phyloP scores from a whole-genome alignment of 2,329 filamentous ascomycete genomes.

The Fusarium albosuccineum region DNA sequence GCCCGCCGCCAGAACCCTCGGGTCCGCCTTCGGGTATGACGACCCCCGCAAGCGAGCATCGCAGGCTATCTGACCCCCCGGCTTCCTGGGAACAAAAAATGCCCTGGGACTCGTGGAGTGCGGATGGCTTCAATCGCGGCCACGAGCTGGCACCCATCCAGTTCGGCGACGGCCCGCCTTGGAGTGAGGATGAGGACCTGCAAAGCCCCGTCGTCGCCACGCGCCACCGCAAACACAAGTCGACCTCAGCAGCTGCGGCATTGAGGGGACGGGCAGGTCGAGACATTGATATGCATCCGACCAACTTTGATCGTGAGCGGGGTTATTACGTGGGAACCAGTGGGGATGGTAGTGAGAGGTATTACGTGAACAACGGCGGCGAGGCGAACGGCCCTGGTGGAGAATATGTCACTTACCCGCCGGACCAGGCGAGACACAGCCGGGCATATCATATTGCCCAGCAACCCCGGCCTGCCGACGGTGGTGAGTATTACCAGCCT shows the following conservation, averaged over 20 bases:
- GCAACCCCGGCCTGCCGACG: constrained; percentile 61
- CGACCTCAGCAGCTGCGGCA: constrained; percentile 66
- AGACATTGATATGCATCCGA: constrained; percentile 59
- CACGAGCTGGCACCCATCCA: constrained; percentile 85
- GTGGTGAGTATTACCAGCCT: constrained; percentile 64
- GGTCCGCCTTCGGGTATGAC: constrained; percentile 80
- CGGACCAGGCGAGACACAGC: constrained; percentile 72
- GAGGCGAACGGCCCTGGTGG: constrained; percentile 83
- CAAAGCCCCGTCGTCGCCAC: constrained; percentile 91
- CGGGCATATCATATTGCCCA: constrained; percentile 59
- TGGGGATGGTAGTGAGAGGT: constrained; percentile 79
- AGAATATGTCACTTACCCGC: constrained; percentile 83
- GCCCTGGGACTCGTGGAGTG: constrained; percentile 68
- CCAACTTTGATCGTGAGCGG: constrained; percentile 70
- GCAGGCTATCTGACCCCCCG: constrained; percentile 86
- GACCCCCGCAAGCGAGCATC: constrained; percentile 85
- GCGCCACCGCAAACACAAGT: constrained; percentile 88
- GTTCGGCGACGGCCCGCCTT: constrained; percentile 90
- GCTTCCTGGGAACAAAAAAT: constrained; percentile 79
- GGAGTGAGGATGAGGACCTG: constrained; percentile 95
- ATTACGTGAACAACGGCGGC: constrained; percentile 77
- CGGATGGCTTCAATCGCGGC: constrained; percentile 69
- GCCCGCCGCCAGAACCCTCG: constrained; percentile 82
- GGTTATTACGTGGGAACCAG: constrained; percentile 76
- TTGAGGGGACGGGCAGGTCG: constrained; percentile 60